phyloP scores from a whole-genome alignment of 331 rosid genomes.

The Spiraea crenata region DNA sequence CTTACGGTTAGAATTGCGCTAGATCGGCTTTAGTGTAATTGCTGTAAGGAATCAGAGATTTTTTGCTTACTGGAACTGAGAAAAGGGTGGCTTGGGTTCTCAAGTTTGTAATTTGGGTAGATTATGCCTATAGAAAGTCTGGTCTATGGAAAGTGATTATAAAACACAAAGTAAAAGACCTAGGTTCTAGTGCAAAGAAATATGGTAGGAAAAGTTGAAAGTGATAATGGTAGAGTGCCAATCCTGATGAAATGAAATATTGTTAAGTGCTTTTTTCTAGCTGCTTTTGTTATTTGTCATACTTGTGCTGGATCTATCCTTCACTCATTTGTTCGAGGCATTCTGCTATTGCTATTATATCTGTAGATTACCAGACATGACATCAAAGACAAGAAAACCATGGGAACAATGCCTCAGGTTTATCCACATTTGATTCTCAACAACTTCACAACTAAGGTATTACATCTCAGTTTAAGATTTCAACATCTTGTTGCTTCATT shows the following conservation, averaged over 20 bases:
- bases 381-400: slow-evolving; percentile 70
- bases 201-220: neutral
- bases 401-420: slow-evolving; percentile 93
- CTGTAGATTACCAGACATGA: slow-evolving; percentile 89
- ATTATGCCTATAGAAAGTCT: neutral
- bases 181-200: neutral
- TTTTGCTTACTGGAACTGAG: neutral
- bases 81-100: neutral
- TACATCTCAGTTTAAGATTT: slow-evolving; percentile 7
- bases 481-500: neutral
- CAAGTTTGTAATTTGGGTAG: slow-evolving; percentile 1
- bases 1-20: neutral
- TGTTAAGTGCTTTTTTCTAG: neutral
- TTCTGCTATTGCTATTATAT: slow-evolving; percentile 26
- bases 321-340: neutral
- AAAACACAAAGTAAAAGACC: neutral
- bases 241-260: neutral
- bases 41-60: neutral
- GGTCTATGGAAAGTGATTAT: neutral
- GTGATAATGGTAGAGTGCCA: neutral
- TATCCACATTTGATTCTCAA: slow-evolving; percentile 79
- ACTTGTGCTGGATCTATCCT: slow-evolving; percentile 11
- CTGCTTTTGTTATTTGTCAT: neutral
- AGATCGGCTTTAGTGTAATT: neutral
- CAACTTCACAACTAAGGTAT: slow-evolving; percentile 86